Conservation (phyloP, 192 early-diverging fungal species). For the Linnemannia elongata region DNA sequence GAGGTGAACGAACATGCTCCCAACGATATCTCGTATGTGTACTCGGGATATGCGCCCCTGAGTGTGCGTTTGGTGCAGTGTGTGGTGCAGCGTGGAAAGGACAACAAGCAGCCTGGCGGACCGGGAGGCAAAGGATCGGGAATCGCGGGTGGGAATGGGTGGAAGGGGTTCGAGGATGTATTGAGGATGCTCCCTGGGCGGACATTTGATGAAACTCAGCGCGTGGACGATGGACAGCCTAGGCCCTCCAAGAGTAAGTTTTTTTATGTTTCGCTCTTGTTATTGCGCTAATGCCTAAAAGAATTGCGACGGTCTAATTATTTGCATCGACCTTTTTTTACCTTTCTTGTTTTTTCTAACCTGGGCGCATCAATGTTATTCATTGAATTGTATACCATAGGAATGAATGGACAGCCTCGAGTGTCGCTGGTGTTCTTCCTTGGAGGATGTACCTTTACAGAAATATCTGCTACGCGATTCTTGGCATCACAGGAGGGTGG, state of each 20-base stretch:
- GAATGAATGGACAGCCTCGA: slow-evolving; percentile 65
- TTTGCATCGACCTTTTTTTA: slow-evolving; percentile 22
- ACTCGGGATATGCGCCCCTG: slow-evolving; percentile 95
- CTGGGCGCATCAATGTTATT: not conserved
- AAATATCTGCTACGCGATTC: slow-evolving; percentile 92
- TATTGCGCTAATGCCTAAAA: not conserved
- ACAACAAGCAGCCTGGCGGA: slow-evolving; percentile 28
- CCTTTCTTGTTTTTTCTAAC: slow-evolving; percentile 25
- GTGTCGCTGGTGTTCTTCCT: slow-evolving; percentile 93
- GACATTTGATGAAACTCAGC: slow-evolving; percentile 84
- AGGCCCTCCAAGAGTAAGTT: slow-evolving; percentile 55
- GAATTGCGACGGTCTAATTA: not conserved
- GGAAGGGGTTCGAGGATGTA: slow-evolving; percentile 93
- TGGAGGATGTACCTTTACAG: slow-evolving; percentile 95
- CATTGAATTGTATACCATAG: slow-evolving; percentile 31
- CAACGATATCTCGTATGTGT: slow-evolving; percentile 92
- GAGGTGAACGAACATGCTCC: slow-evolving; percentile 89
- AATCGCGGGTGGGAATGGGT: slow-evolving; percentile 70
- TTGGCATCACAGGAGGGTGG: slow-evolving; percentile 84
- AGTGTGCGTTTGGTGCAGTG: slow-evolving; percentile 91
- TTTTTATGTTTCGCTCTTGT: not conserved
- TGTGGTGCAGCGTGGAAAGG: slow-evolving; percentile 56
- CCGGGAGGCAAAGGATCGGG: slow-evolving; percentile 30
- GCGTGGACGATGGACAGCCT: slow-evolving; percentile 64
- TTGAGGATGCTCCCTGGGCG: slow-evolving; percentile 83